Base-by-base conservation (phyloP, 1,284 basidiomycete species). In the Tilletia walkeri region DNA sequence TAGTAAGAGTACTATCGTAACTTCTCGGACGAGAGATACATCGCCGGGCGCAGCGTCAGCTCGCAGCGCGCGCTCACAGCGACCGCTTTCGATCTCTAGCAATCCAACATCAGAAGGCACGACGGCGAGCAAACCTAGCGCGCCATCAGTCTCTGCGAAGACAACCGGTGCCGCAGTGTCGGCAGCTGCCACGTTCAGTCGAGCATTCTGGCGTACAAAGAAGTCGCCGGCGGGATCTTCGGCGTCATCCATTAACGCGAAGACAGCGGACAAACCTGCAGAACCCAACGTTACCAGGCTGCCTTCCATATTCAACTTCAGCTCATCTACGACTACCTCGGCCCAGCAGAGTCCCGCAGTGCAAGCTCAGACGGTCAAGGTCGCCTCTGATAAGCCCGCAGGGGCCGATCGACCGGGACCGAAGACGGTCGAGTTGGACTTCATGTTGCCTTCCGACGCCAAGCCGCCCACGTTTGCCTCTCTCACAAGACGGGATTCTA, bases 341-440 rank as follows among this genome's bases (percentile, higher is more conserved):
- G 45, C 65, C 12, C 56, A 24, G 66, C 9, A 50, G 50, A 67
- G 69, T 66, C 38, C 67, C 66, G 20, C 65, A 24, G 41, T 7
- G 14, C 41, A 24, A 34, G 47, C 48, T 67, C 56, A 50, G 63
- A 72, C 30, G 67, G 69, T 67, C 72, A 73, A 65, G 16, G 41
- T 48, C n/a, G 18, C 39, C 7, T 6, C n/a, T 48, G 4, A n/a
- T 47, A 47, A 30, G 18, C 61, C 18, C 16, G 24, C 30, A 45
- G 41, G 41, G 41, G 3, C 9, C 41, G 41, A 45, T 45, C 41
- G 41, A 45, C 36, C 79, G 50, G 84, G 84, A 16, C 84, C 84
- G 9, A 84, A 85, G 1, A 92, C 91, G 0, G 93, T 97, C 3
- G 93, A 95, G 56, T 86, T 99, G 9, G 91, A 94, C 71, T 91